phyloP scores from a whole-genome alignment of 768 basidiomycete genomes.

The Agaricus sinodeliciosus region DNA sequence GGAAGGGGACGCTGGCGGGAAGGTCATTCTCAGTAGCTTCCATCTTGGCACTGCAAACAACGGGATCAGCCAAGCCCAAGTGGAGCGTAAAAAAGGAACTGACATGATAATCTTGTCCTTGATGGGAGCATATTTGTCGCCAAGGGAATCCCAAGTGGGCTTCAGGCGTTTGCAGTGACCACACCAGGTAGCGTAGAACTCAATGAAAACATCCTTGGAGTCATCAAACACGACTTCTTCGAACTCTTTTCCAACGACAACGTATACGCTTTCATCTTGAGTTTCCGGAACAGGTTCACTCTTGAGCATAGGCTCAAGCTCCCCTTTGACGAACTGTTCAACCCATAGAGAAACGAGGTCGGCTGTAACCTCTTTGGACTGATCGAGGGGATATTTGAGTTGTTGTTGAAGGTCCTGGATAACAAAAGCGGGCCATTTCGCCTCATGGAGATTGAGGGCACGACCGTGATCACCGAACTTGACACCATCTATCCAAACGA shows the following conservation, averaged over 20 bases:
- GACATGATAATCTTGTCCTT: slow-evolving; percentile 79
- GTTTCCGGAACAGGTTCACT: slow-evolving; percentile 77
- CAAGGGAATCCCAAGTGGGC: slow-evolving; percentile 90
- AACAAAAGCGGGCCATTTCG: slow-evolving; percentile 92
- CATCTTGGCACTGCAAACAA: slow-evolving; percentile 72
- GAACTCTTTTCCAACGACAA: slow-evolving; percentile 84
- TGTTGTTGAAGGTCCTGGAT: slow-evolving; percentile 80
- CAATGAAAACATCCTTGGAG: slow-evolving; percentile 89
- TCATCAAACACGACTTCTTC: slow-evolving; percentile 84
- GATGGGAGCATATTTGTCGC: slow-evolving; percentile 70
- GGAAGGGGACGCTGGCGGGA: slow-evolving; percentile 83
- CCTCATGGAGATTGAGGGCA: slow-evolving; percentile 79
- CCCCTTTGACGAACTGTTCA: slow-evolving; percentile 59
- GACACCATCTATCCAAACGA: slow-evolving; percentile 95
- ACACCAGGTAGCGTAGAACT: slow-evolving; percentile 97
- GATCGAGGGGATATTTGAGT: slow-evolving; percentile 86
- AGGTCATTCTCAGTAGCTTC: slow-evolving; percentile 97
- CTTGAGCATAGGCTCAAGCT: slow-evolving; percentile 81
- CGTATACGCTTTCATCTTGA: slow-evolving; percentile 79
- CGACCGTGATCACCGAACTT: slow-evolving; percentile 96
- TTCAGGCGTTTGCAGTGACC: slow-evolving; percentile 97
- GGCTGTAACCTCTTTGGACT: slow-evolving; percentile 52
- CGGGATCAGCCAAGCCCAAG: slow-evolving; percentile 11
- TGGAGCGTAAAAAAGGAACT: slow-evolving; percentile 12
- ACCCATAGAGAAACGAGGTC: slow-evolving; percentile 56